Evolutionary conservation across 495 filamentous ascomycete species (phyloP).

Genomic region (Lasiosphaeriaceae sp.): DNA sequence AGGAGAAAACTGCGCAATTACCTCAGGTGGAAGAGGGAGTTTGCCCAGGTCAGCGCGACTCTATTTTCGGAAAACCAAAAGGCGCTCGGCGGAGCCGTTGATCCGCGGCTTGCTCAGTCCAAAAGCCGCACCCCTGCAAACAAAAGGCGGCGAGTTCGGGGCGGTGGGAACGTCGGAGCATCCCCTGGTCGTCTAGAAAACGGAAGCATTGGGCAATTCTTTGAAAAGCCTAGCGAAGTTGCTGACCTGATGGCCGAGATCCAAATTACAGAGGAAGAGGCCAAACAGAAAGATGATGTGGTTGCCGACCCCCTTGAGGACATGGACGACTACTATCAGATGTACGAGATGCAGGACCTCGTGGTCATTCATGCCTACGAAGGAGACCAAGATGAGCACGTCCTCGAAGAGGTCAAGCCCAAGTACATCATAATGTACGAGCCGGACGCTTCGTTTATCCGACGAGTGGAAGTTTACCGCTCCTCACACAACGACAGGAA

Average conservation of each 20-base stretch:
- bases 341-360: conserved; percentile 88
- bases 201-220: conserved; percentile 46
- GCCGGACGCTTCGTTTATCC: conserved; percentile 91
- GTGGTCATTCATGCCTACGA: conserved; percentile 85
- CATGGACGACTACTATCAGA: conserved; percentile 87
- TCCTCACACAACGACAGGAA: conserved; percentile 87
- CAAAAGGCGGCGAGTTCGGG: conserved; percentile 86
- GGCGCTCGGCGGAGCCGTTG: conserved; percentile 60
- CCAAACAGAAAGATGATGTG: conserved; percentile 72
- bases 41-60: conserved; percentile 74
- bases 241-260: conserved; percentile 62
- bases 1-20: conserved; percentile 81
- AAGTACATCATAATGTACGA: conserved; percentile 99
- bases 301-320: conserved; percentile 76
- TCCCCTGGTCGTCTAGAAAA: conserved; percentile 44
- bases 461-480: conserved; percentile 91
- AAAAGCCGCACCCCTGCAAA: conserved; percentile 63
- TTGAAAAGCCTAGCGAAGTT: conserved; percentile 47
- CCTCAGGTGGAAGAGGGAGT: conserved; percentile 85
- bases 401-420: conserved; percentile 88
- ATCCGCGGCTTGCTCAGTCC: conserved; percentile 39
- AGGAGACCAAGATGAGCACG: conserved; percentile 92
- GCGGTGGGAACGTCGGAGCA: conserved; percentile 60
- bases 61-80: conserved; percentile 77
- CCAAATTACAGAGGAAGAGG: conserved; percentile 74